Evolutionary conservation across 257 asterid species (phyloP), one percentile per base, ranked within the genome.

Genomic region (Nicotiana otophora): DNA sequence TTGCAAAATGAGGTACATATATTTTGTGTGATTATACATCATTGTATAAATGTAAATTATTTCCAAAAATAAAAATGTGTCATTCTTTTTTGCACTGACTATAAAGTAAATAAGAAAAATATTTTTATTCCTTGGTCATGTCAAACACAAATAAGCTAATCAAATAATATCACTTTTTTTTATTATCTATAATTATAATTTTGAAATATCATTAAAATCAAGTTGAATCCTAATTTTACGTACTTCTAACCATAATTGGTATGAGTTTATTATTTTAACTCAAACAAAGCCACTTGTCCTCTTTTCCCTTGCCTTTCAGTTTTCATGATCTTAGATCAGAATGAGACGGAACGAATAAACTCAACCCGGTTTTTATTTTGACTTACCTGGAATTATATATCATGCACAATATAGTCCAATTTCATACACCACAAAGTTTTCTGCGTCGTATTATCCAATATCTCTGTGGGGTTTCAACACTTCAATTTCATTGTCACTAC

Each of bases 401-500:
- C 14, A 72, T 17, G 34, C 19, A 70, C 58, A 69, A 36, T 68
- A 36, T 9, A 19, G 39, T 28, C 81, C 55, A 55, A 64, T n/a
- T 64, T 68, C 23, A 34, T 51, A 65, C 83, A 39, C 83, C 89
- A 85, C 81, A 80, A 77, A 82, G 28, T 7, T 39, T 72, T 61
- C 53, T 74, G 66, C 20, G 12, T 69, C 57, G 10, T n/a, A n/a
- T 70, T 20, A 20, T 46, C 34, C 60, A 10, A 26, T 84, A 26
- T 77, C 14, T 23, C 66, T 30, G 82, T 82, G 87, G 89, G 87
- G 81, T 84, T 81, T 83, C 81, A 33, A 1, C 31, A 10, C 69
- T 63, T 31, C 66, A 17, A 54, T 81, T 16, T 5, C 46, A 55
- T 85, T 85, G 89, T 81, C 90, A 33, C 66, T 42, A 58, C 81